Conservation (phyloP, 1,139 yeast genomes). For the Lodderomyces pseudojiufengensis region DNA sequence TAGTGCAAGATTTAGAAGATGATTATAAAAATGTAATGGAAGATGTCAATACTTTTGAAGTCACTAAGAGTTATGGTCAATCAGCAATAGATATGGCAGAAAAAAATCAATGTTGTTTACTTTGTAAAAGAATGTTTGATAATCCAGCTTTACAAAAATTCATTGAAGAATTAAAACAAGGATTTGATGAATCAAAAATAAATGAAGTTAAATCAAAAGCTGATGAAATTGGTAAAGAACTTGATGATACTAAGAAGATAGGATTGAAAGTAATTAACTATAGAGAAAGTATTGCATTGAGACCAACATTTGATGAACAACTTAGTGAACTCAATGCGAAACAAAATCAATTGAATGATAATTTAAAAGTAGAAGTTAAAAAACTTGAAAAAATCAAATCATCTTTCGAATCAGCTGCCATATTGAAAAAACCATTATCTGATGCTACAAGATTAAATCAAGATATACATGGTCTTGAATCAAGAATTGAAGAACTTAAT, state of each 20-base stretch:
- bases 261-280: slow-evolving; percentile 26
- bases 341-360: slow-evolving; percentile 16
- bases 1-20: slow-evolving; percentile 54
- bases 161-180: slow-evolving; percentile 30
- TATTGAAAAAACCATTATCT: slow-evolving; percentile 25
- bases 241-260: slow-evolving; percentile 25
- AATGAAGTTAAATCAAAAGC: slow-evolving; percentile 37
- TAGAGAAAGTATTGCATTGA: slow-evolving; percentile 18
- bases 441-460: slow-evolving; percentile 34
- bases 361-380: slow-evolving; percentile 12
- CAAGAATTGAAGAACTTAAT: slow-evolving; percentile 33
- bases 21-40: slow-evolving; percentile 58
- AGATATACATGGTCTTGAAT: slow-evolving; percentile 32
- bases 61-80: slow-evolving; percentile 60
- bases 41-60: slow-evolving; percentile 60
- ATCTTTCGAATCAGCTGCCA: slow-evolving; percentile 7
- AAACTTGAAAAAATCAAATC: slow-evolving; percentile 7
- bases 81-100: slow-evolving; percentile 63
- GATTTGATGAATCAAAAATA: slow-evolving; percentile 34
- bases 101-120: slow-evolving; percentile 51
- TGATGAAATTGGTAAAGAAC: slow-evolving; percentile 27
- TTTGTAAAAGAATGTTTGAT: slow-evolving; percentile 63
- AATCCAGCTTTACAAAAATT: slow-evolving; percentile 32
- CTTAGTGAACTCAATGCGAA: slow-evolving; percentile 11
- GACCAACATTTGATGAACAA: slow-evolving; percentile 9